Conservation (phyloP, 2,329 filamentous ascomycete species). For the Fusarium sp. region DNA sequence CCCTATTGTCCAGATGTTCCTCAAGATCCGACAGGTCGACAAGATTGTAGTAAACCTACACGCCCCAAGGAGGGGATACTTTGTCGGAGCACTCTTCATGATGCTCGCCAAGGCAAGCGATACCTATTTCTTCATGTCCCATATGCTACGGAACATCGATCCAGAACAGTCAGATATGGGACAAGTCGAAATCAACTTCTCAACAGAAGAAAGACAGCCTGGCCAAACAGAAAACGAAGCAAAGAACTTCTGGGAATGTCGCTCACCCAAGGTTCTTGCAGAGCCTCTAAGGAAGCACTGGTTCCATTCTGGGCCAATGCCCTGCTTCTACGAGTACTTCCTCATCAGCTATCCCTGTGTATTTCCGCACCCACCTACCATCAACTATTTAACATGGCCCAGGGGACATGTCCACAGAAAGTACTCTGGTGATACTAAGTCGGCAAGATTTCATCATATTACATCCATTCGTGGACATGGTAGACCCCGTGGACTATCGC, state of each 20-base stretch:
- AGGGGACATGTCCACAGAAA: background rate
- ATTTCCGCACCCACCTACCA: background rate
- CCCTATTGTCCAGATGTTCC: background rate
- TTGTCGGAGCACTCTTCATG: constrained; percentile 16
- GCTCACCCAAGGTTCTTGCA: background rate
- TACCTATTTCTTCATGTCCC: background rate
- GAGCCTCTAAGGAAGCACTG: constrained; percentile 1
- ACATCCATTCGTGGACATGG: fast-evolving
- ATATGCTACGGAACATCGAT: background rate
- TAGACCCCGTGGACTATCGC: too few species aligned
- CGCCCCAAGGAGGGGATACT: constrained; percentile 19
- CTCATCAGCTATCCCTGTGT: background rate
- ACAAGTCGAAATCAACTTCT: constrained; percentile 9
- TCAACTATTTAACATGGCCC: constrained; percentile 3
- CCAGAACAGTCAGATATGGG: background rate
- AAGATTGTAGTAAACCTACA: background rate
- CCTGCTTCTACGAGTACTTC: constrained; percentile 33
- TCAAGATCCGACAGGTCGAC: background rate
- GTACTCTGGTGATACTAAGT: too few species aligned
- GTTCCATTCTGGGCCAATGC: background rate
- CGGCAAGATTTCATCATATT: too few species aligned
- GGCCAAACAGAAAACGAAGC: constrained; percentile 13
- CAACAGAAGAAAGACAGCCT: constrained; percentile 3
- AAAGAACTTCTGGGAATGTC: constrained; percentile 35
- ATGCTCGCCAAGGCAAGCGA: constrained; percentile 28